Evolutionary conservation across 768 basidiomycete species (phyloP), one percentile per base, ranked within the genome.

Genomic region (Sarcomyxa edulis): DNA sequence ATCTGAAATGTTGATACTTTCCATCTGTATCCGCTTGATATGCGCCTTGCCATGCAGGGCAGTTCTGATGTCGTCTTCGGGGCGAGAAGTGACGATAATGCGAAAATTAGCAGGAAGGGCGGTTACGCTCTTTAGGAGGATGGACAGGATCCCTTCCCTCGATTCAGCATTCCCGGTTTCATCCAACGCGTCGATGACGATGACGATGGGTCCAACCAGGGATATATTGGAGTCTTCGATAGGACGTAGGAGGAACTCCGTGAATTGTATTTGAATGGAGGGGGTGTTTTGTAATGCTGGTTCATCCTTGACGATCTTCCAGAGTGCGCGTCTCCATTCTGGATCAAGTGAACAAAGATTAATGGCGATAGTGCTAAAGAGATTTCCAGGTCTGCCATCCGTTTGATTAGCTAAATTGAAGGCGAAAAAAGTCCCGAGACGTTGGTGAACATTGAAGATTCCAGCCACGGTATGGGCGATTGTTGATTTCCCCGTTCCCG

Each of bases 401-500:
- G 41, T 50, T 7, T 47, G 37, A 19, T 48, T 33, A 11, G 39
- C 43, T 1, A 50, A 45, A 23, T 55, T 49, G 40, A 63, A 65
- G 45, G 57, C 59, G 43, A 59, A 64, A 11, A 49, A 61, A 3
- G 59, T 54, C 3, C 61, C 64, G 10, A 68, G 56, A 8, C 40
- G 31, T 3, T 46, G 42, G 8, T 39, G 30, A 4, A 49, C 32
- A 11, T 45, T 32, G 10, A 55, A 49, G 12, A 37, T 39, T 5
- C 48, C n/a, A 11, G 59, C 57, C n/a, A 67, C 42, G 5, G 61
- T 58, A 25, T 59, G 54, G 5, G 63, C 54, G 12, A 69, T 60
- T 16, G 63, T 43, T 2, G 64, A 62, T 45, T 66, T 68, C 6
- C 67, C 67, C 7, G 45, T 49, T 7, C 66, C 67, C 8, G 65